Base-by-base conservation (phyloP, 306 rosid species). In the Lablab purpureus region DNA sequence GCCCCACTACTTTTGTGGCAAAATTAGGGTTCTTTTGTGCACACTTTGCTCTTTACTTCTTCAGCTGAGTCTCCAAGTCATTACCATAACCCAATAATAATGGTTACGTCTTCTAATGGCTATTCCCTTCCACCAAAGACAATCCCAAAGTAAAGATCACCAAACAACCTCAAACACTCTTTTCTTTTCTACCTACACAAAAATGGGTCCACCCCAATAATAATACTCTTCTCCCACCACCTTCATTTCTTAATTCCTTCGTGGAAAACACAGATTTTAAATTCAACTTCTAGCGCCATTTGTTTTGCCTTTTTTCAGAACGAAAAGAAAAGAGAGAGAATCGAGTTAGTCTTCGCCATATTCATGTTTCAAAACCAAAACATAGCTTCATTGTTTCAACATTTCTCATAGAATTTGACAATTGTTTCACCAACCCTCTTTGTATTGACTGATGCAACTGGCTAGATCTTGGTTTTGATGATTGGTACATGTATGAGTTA, bases 1-100 rank as follows among this genome's bases (percentile, higher is more conserved):
- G 82, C 32, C 84, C 88, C 82, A 1, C 12, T 10, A 58, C 84
- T 82, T 82, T 79, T 79, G 81, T 75, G 49, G 69, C 86, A 74
- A 70, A 46, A 74, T 52, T 62, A 70, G 73, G 86, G 73, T 58
- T 74, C 73, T 54, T 78, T 43, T 67, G 66, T 30, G 27, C 23
- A 1, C 75, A 51, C 46, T n/a, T 69, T n/a, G 71, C 41, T 34
- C 70, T 83, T 78, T 78, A 45, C 74, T 82, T 32, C 32, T 60
- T 75, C n/a, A 10, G 67, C 41, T 12, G 41, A 82, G 62, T 41
- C 51, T 54, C 60, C 52, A 62, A 70, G 67, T 82, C 70, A 43
- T 64, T 17, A 62, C 36, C 73, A 45, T 59, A 78, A 82, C 32
- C 76, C 80, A 82, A 69, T 70, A 75, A 64, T 63, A 70, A 34